These are phyloP conservation scores for Ophiostoma triangulosporum DNA, from an alignment of 2,329 filamentous ascomycete species.

Conservation along the genomic window DNA sequence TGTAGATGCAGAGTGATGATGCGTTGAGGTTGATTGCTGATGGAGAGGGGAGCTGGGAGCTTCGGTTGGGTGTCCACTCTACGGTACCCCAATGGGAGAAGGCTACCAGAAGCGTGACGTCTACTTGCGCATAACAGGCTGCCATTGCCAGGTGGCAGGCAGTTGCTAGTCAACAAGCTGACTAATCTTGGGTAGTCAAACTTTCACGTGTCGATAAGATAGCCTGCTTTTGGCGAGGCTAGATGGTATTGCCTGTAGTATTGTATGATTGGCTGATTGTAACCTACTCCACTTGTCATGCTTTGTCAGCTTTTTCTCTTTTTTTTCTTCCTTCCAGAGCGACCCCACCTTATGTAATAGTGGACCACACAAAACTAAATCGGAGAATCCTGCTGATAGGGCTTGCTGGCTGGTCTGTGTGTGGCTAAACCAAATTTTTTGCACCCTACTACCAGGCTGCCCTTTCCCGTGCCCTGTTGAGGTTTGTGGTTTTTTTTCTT, in stretches of 20 bases:
- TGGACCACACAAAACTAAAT: conserved; percentile 12
- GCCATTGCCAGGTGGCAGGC: conserved; percentile 5
- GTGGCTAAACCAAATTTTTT: conserved; percentile 13
- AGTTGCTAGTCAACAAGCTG: background rate
- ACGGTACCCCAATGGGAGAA: conserved; percentile 2
- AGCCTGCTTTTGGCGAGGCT: background rate
- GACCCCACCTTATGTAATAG: conserved; percentile 2
- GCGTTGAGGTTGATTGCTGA: conserved; percentile 1
- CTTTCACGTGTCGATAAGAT: conserved; percentile 2
- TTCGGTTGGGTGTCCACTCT: conserved; percentile 1
- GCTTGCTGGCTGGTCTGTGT: conserved; percentile 6
- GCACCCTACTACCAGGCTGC: conserved; percentile 8
- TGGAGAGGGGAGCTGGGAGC: conserved; percentile 5
- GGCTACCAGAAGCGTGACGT: conserved; percentile 15
- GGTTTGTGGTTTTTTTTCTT: conserved; percentile 9
- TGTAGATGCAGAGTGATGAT: background rate
- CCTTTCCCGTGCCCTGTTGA: conserved; percentile 3
- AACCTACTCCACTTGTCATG: conserved; percentile 3
- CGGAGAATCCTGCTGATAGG: conserved; percentile 10
- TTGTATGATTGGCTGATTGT: conserved; percentile 1
- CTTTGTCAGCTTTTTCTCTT: conserved; percentile 8
- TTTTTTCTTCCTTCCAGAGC: background rate
- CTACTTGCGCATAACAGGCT: background rate
- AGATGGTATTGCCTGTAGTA: background rate
- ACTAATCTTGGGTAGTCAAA: background rate